Evolutionary conservation across 257 asterid species (phyloP).

Genomic region (Cynanchum wilfordii): DNA sequence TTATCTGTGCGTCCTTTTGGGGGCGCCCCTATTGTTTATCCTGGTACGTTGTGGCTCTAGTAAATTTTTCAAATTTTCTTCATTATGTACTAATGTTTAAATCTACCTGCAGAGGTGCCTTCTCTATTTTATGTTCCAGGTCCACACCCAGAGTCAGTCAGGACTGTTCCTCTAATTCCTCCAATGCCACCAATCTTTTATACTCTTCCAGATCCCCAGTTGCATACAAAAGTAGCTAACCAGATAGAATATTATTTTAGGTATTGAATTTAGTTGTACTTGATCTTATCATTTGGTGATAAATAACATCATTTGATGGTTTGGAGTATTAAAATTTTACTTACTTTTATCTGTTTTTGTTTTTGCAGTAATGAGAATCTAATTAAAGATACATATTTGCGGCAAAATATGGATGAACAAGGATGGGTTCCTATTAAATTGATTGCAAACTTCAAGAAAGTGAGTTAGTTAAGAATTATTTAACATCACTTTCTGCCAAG

Average conservation of each 20-base stretch:
- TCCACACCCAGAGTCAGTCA: slow-evolving; percentile 45
- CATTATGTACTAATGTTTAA: slow-evolving; percentile 14
- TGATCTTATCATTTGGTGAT: not conserved
- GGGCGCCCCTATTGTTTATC: slow-evolving; percentile 42
- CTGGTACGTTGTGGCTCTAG: slow-evolving; percentile 42
- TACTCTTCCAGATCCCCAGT: slow-evolving; percentile 47
- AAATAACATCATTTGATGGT: not conserved
- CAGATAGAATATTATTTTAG: slow-evolving; percentile 80
- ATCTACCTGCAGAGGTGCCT: slow-evolving; percentile 44
- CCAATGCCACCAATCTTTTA: slow-evolving; percentile 35
- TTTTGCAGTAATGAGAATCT: slow-evolving; percentile 57
- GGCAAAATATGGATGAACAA: slow-evolving; percentile 59
- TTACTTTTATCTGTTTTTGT: not conserved
- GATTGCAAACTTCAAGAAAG: slow-evolving; percentile 71
- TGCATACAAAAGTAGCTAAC: slow-evolving; percentile 44
- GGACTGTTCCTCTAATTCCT: slow-evolving; percentile 45
- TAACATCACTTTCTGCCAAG: not conserved
- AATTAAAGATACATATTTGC: slow-evolving; percentile 52
- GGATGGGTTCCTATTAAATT: slow-evolving; percentile 67
- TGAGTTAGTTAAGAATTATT: slow-evolving; percentile 17
- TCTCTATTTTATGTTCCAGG: slow-evolving; percentile 43
- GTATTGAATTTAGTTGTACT: slow-evolving; percentile 24
- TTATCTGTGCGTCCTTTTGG: slow-evolving; percentile 38
- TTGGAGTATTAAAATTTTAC: not conserved
- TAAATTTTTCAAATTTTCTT: slow-evolving; percentile 4